Evolutionary conservation across 225 moss, liverwort and hornwort genomes (phyloP), one percentile per base, ranked within the genome.

Genomic region (Rhytidiadelphus loreus): DNA sequence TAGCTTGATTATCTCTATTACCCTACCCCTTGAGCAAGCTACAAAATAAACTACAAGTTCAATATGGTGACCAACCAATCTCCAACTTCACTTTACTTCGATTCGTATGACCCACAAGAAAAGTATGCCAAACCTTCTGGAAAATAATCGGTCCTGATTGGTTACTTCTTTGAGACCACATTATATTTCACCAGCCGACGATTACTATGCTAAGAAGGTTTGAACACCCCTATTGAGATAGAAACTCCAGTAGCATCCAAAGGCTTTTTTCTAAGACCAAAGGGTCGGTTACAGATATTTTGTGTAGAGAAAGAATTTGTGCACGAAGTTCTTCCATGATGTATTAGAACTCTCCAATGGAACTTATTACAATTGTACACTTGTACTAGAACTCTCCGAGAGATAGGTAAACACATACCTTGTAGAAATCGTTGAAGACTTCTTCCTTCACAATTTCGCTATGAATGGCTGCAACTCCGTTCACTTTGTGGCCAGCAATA

Each of bases 381-480:
- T 28, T 57, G 57, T 19, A 39, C 58, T 39, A 58, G 8, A 57
- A 39, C 7, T 28, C 26, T 79, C 58, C 28, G 39, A 57, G 50
- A 53, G 39, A 52, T 41, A 62, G 86, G 28, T 62, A 95, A 58
- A 39, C 60, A 76, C 33, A 29, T 52, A 97, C 97, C 97, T 96
- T 94, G 90, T 96, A 96, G 65, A 99, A 99, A 89, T 97, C 96
- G 77, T 96, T 97, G 79, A 99, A 97, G 16, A 99, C 98, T 76
- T 97, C 96, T 4, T 97, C 96, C 77, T 95, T 96, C 50, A 99
- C 97, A 84, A 99, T 99, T 76, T 99, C 93, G 37, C 93, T 97
- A 92, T 97, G 97, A 87, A 99, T 99, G 69, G 97, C 96, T 24
- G 98, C 98, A 37, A 97, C 98, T 69, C 98, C 98, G 80, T 97